A percentile compares a stretch with the other conserved stretches of the same genome.
Evolutionary conservation across 1,284 basidiomycete species (phyloP).

Genomic region (Hymenochaete sp.): DNA sequence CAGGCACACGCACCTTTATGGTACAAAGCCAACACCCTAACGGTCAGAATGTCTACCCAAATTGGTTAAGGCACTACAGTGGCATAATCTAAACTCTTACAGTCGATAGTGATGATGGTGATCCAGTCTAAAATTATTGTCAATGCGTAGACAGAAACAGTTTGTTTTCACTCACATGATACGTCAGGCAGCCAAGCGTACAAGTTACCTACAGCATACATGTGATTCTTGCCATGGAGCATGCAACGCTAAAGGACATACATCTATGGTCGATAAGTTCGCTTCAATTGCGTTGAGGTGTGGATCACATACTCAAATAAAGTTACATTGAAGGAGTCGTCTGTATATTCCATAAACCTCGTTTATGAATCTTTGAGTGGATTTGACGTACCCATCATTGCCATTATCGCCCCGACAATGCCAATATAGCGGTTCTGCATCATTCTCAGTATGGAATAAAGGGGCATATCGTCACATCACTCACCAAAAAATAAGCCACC

Average conservation of each 20-base stretch:
- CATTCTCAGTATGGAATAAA: neutral
- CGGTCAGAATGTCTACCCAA: conserved; percentile 2
- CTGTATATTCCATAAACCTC: neutral
- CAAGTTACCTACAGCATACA: neutral
- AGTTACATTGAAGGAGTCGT: neutral
- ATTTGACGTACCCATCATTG: neutral
- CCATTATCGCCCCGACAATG: neutral
- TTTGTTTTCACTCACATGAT: neutral
- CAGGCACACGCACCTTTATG: neutral
- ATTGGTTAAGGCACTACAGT: neutral
- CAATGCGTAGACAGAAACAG: neutral
- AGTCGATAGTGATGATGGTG: conserved; percentile 3
- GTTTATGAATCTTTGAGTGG: neutral
- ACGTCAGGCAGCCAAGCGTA: neutral
- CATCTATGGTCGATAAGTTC: neutral
- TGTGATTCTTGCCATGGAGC: neutral
- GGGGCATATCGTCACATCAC: neutral
- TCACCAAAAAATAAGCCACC: neutral
- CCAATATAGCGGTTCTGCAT: neutral
- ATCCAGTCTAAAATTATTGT: neutral
- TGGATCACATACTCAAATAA: neutral
- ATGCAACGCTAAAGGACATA: neutral
- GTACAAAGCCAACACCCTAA: conserved; percentile 9
- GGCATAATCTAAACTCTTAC: neutral
- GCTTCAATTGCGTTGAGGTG: neutral